These are phyloP conservation scores for Ogataea ganodermae DNA, from an alignment of 805 yeast genomes.

Conservation along the genomic window DNA sequence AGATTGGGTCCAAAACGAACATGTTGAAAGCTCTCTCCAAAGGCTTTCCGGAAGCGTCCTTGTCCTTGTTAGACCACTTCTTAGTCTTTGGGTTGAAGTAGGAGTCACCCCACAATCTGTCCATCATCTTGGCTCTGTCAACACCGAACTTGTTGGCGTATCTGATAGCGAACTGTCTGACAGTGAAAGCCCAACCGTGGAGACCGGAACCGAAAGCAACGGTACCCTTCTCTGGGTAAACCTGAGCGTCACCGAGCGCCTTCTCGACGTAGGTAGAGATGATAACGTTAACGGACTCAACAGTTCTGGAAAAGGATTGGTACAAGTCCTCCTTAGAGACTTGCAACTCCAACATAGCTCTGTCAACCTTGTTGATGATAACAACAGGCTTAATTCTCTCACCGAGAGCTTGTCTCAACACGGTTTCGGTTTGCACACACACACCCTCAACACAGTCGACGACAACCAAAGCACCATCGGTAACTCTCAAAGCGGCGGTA, in stretches of 20 bases:
- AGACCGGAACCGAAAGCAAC: constrained; percentile 99
- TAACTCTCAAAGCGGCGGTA: constrained; percentile 99
- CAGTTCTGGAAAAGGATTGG: constrained; percentile 98
- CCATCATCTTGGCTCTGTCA: constrained; percentile 97
- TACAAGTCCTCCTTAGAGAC: constrained; percentile 98
- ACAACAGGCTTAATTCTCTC: constrained; percentile 99
- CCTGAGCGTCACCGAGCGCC: constrained; percentile 93
- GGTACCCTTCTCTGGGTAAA: constrained; percentile 98
- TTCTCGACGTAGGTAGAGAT: constrained; percentile 93
- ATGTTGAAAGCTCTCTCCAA: constrained; percentile 99
- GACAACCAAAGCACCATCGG: constrained; percentile 99
- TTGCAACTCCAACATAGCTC: constrained; percentile 98
- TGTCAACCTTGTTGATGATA: constrained; percentile 98
- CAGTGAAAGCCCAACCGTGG: constrained; percentile 99
- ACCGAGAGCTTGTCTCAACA: constrained; percentile 97
- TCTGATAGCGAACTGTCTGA: constrained; percentile 97
- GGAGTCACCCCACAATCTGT: constrained; percentile 99
- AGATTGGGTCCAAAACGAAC: constrained; percentile 98
- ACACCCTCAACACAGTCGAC: constrained; percentile 99
- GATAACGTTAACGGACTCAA: constrained; percentile 98
- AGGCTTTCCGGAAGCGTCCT: constrained; percentile 91
- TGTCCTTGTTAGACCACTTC: constrained; percentile 97
- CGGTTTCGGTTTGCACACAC: constrained; percentile 99
- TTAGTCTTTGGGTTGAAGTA: constrained; percentile 99
- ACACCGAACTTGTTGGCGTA: constrained; percentile 99